Base-by-base conservation (phyloP, 116 monocot species). In the Zostera marina region DNA sequence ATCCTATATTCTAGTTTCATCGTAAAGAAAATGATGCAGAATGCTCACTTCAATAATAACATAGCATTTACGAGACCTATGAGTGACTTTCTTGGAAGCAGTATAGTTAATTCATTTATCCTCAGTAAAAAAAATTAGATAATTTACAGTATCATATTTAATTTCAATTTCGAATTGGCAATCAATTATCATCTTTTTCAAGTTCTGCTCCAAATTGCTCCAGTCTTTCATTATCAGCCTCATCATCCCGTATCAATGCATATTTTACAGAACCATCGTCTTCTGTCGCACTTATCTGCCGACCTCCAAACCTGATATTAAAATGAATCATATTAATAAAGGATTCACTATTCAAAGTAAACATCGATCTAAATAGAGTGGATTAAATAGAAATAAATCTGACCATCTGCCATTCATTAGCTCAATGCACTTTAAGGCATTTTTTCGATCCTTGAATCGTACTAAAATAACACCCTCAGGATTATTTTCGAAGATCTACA, bases 391-490 rank as follows among this genome's bases (percentile, higher is more conserved):
- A 46, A 60, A 15, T 13, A 53, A 54, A 59, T 6, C 69, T 13
- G 63, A 88, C 96, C 96, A 96, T 88, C 96, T 80, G 56, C 88
- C 96, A 64, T 96, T 96, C 96, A 96, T 88, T 48, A 85, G 40
- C 56, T 85, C 89, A 48, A 96, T 82, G 74, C 96, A 96, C 42
- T 71, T 85, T 10, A 73, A 41, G 20, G 77, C 85, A 74, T 89
- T 76, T 68, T 72, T 96, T 40, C 80, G 65, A 68, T 96, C 89
- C 68, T 89, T 96, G 59, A 96, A 96, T 62, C 65, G 88, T 53
- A 96, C 96, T 63, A 96, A 67, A 6, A 88, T 63, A 44, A 96
- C 85, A 57, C 96, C 96, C 63, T 96, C 74, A n/a, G 96, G 96
- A 73, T 96, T 79, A 74, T 89, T 82, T 61, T 82, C 82, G 67